Evolutionary conservation across 2,329 filamentous ascomycete genomes (phyloP).

Genomic region (Ciborinia camelliae): DNA sequence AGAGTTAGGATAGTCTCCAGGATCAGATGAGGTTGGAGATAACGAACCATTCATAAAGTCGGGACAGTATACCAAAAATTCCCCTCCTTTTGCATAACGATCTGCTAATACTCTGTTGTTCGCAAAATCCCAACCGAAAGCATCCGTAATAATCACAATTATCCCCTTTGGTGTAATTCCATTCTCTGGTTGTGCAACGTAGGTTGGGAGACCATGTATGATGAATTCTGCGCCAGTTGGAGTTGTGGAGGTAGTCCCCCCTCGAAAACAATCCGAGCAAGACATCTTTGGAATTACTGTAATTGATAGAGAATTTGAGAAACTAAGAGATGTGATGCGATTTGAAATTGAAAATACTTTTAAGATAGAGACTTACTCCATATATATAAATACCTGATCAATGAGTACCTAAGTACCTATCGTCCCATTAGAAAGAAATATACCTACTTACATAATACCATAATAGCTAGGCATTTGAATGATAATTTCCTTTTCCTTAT

Average conservation of each 20-base stretch:
- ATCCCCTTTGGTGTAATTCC: conserved; percentile 41
- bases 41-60: conserved; percentile 49
- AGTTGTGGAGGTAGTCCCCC: conserved; percentile 40
- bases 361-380: background rate
- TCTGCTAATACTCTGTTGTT: conserved; percentile 50
- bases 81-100: conserved; percentile 45
- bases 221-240: conserved; percentile 42
- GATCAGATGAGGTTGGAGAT: background rate
- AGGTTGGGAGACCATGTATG: conserved; percentile 45
- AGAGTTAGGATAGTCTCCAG: background rate
- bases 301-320: background rate
- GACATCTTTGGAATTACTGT: background rate
- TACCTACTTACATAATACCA: no score
- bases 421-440: no score
- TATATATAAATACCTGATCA: background rate
- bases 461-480: no score
- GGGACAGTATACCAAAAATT: conserved; percentile 47
- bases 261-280: conserved; percentile 38
- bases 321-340: background rate
- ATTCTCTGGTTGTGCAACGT: conserved; percentile 42
- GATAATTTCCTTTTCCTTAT: background rate
- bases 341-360: background rate
- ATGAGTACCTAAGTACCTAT: no score
- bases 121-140: conserved; percentile 49
- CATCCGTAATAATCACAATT: conserved; percentile 49